These are phyloP conservation scores for Eimeria necatrix DNA, from an alignment of 169 alveolate species.

Conservation along the genomic window DNA sequence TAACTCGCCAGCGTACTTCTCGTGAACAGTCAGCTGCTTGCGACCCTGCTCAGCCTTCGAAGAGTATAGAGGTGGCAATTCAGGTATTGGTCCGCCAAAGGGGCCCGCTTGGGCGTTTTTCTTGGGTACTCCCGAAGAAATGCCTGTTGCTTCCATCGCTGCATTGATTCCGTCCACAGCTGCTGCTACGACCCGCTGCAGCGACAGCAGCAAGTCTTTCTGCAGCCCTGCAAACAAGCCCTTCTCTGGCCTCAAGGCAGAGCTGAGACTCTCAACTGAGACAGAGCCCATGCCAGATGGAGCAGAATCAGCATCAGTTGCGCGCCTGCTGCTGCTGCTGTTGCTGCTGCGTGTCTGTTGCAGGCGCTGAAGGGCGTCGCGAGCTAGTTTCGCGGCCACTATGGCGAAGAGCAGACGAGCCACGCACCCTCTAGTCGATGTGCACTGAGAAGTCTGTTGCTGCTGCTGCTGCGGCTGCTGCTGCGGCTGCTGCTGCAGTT, in stretches of 20 bases:
- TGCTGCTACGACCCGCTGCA: constrained; percentile 46
- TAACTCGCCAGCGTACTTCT: constrained; percentile 6
- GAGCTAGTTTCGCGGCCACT: constrained; percentile 21
- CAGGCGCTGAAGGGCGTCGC: background rate
- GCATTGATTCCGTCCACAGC: constrained; percentile 35
- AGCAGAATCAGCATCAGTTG: background rate
- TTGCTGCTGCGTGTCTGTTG: background rate
- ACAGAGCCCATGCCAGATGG: constrained; percentile 15
- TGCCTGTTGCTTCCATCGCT: constrained; percentile 33
- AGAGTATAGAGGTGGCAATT: background rate
- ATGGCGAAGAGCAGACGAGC: constrained; percentile 42
- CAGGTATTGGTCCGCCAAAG: background rate
- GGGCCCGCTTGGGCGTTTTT: background rate
- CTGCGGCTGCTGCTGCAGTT: background rate
- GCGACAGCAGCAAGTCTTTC: constrained; percentile 44
- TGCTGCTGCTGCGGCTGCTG: constrained; percentile 24
- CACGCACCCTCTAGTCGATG: background rate
- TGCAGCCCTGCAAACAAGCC: constrained; percentile 29
- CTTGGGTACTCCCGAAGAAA: background rate
- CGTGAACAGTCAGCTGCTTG: background rate
- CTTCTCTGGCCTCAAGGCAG: constrained; percentile 15
- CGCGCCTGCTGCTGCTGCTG: constrained; percentile 29
- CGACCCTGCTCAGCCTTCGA: constrained; percentile 10
- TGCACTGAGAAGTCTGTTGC: constrained; percentile 8
- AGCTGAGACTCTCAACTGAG: constrained; percentile 27